Evolutionary conservation across 805 yeast species (phyloP), one percentile per base, ranked within the genome.

Genomic region (Priceomyces medius): DNA sequence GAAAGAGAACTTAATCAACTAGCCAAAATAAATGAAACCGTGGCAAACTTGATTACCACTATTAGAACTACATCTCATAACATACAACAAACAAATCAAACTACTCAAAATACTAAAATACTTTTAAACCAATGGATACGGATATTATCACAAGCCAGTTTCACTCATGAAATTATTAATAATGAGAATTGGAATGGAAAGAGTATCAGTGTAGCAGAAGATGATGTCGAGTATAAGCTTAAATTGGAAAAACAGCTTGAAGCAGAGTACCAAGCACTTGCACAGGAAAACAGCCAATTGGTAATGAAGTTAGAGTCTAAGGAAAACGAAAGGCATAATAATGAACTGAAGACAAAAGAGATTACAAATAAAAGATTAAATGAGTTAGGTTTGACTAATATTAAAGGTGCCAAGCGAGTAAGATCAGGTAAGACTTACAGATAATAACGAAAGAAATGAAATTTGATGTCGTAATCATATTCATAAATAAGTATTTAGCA

Each of bases 71-170:
- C 69, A 1, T 59, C 54, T 18, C 27, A 41, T 14, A 59, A 68
- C 38, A 52, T 77, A 10, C 45, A 49, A 16, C 54, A 59, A 20
- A 48, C 61, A 27, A 66, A 70, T 41, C 62, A 59, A 16, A 70
- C 80, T 3, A 68, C 79, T 32, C 69, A 66, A 29, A 70, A 73
- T 21, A 73, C 82, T 0, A 70, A 76, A 41, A 64, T 65, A 19
- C 61, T 82, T 19, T 58, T 82, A 18, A 81, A 77, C 42, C 69
- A 79, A 17, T 82, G 85, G 85, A 72, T 77, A 39, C 68, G 74
- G 46, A 80, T 82, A 37, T 68, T 81, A 16, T 79, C 84, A 12
- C 85, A 81, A 51, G 76, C 84, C 17, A 74, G 75, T 26, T 77
- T 79, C 51, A 75, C 82, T 3, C 64, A 70, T 20, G 69, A 73